Percentiles rank a stretch among this genome's conserved stretches.
phyloP scores from a whole-genome alignment of 2,329 filamentous ascomycete species.

The Aspergillus pseudoterreus region DNA sequence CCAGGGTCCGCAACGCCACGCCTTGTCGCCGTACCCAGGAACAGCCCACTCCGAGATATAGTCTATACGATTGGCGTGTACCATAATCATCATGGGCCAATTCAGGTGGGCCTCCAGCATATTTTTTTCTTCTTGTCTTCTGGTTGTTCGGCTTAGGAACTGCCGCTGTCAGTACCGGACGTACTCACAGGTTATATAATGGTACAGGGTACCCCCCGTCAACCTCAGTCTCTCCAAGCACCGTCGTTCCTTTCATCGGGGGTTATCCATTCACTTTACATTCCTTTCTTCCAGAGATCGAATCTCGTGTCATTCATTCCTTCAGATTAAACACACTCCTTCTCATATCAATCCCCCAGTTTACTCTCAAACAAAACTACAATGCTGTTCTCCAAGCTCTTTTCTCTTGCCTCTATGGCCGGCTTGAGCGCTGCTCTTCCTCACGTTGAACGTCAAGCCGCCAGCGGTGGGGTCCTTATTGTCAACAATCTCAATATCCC shows the following conservation, averaged over 20 bases:
- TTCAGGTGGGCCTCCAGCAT: not conserved
- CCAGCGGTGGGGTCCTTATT: slow-evolving; percentile 25
- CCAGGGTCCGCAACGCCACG: not conserved
- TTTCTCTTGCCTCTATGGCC: not conserved
- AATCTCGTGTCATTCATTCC: not conserved
- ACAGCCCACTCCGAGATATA: not conserved
- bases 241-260: not conserved
- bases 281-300: not conserved
- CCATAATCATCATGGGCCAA: not conserved
- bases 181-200: not conserved
- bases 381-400: not conserved
- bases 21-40: not conserved
- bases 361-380: not conserved
- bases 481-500: slow-evolving; percentile 28
- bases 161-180: not conserved
- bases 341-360: not conserved
- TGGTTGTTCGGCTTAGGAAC: not conserved
- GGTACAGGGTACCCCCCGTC: not conserved
- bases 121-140: not conserved
- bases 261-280: not conserved
- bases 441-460: not conserved
- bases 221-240: not conserved
- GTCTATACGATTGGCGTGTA: not conserved
- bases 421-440: not conserved
- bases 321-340: not conserved